Conservation (phyloP, 495 filamentous ascomycete genomes). For the Pyronema domesticum region DNA sequence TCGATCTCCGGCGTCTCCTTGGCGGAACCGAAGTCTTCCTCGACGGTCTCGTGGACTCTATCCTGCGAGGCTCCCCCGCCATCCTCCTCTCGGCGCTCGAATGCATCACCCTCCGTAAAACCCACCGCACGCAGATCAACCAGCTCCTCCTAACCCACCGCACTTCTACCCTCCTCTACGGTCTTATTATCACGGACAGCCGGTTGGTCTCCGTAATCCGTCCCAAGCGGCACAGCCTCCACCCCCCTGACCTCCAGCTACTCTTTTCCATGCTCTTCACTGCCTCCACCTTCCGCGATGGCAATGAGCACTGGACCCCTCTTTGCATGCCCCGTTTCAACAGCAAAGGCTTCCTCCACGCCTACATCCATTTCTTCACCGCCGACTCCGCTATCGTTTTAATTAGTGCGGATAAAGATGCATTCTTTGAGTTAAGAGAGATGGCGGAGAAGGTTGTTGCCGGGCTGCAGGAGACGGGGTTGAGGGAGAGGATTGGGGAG, state of each 20-base stretch:
- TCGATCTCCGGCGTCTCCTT: constrained; percentile 78
- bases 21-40: constrained; percentile 85
- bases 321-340: constrained; percentile 95
- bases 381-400: constrained; percentile 70
- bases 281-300: constrained; percentile 69
- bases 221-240: constrained; percentile 85
- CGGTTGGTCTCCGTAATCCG: constrained; percentile 84
- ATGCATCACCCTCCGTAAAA: constrained; percentile 71
- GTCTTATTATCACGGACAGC: constrained; percentile 83
- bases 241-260: constrained; percentile 86
- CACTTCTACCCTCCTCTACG: constrained; percentile 65
- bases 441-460: constrained; percentile 70
- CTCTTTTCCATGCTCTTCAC: constrained; percentile 99
- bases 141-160: constrained; percentile 64
- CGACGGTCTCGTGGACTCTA: constrained; percentile 80
- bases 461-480: constrained; percentile 17
- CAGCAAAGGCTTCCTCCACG: constrained; percentile 90
- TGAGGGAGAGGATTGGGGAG: neutral
- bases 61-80: constrained; percentile 80
- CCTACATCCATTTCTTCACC: constrained; percentile 90
- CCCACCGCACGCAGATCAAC: constrained; percentile 71
- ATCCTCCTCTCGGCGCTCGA: constrained; percentile 78
- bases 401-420: constrained; percentile 81
- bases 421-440: constrained; percentile 70
- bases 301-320: constrained; percentile 94